Percentiles rank a stretch among this genome's conserved stretches.
Conservation (phyloP, 768 basidiomycete genomes). For the Auricularia cornea region DNA sequence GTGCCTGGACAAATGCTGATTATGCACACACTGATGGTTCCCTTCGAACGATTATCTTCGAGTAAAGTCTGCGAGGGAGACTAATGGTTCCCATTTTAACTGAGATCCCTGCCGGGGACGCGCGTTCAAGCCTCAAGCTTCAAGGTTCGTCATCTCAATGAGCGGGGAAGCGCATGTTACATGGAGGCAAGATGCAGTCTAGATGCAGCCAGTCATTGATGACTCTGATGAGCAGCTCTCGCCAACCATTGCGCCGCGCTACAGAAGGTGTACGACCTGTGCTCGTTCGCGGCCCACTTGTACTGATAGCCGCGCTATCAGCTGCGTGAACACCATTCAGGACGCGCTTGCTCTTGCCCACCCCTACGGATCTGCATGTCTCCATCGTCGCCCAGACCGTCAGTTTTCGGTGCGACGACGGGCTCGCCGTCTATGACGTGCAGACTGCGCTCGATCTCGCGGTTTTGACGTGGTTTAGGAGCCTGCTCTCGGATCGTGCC, state of each 20-base stretch:
- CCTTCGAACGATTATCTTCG: no score
- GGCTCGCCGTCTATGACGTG: conserved; percentile 24
- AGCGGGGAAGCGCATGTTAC: no score
- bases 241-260: conserved; percentile 22
- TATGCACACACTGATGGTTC: no score
- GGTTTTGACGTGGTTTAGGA: conserved; percentile 34
- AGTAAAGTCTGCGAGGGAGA: no score
- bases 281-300: background rate
- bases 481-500: background rate
- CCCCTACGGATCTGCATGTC: conserved; percentile 32
- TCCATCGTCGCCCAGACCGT: conserved; percentile 40
- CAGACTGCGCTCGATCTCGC: conserved; percentile 33
- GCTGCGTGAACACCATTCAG: conserved; percentile 42
- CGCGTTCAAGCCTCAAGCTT: no score
- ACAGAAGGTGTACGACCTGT: conserved; percentile 31
- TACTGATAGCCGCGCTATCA: conserved; percentile 13
- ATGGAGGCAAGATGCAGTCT: no score
- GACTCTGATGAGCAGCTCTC: background rate
- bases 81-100: no score
- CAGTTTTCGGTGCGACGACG: conserved; percentile 29
- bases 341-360: conserved; percentile 32
- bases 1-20: no score
- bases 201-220: no score
- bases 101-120: no score
- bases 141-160: no score